Conservation (phyloP, 495 filamentous ascomycete species). For the Cairneyella variabilis region DNA sequence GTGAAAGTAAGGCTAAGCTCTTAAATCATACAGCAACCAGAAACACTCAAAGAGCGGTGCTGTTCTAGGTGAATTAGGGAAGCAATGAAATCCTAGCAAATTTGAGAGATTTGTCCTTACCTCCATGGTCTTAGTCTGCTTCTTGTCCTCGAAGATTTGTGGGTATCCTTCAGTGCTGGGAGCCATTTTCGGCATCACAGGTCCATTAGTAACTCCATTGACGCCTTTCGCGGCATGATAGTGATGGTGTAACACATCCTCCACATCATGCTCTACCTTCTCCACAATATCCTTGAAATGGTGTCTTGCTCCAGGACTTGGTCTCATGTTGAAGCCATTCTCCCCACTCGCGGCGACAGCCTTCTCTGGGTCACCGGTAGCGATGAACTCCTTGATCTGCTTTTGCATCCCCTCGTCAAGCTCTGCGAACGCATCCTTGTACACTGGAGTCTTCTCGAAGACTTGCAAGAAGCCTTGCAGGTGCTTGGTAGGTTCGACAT, state of each 20-base stretch:
- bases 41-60: background rate
- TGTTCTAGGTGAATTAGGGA: background rate
- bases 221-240: background rate
- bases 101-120: background rate
- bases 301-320: slow-evolving; percentile 11
- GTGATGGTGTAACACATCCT: background rate
- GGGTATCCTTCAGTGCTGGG: background rate
- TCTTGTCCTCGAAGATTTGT: slow-evolving; percentile 11
- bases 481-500: slow-evolving; percentile 7
- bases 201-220: background rate
- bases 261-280: background rate
- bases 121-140: slow-evolving; percentile 19
- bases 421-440: slow-evolving; percentile 7
- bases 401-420: slow-evolving; percentile 11
- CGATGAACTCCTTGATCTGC: slow-evolving; percentile 4
- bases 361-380: slow-evolving; percentile 1
- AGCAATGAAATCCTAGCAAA: background rate
- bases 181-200: background rate
- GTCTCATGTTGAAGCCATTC: background rate
- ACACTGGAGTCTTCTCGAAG: slow-evolving; percentile 6
- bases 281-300: slow-evolving; percentile 8
- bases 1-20: background rate
- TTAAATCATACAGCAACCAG: no score
- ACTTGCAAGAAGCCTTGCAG: slow-evolving; percentile 15
- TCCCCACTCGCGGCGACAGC: slow-evolving; percentile 1